These are phyloP conservation scores for Populus hybrid DNA, from an alignment of 441 rosid species.

Conservation along the genomic window DNA sequence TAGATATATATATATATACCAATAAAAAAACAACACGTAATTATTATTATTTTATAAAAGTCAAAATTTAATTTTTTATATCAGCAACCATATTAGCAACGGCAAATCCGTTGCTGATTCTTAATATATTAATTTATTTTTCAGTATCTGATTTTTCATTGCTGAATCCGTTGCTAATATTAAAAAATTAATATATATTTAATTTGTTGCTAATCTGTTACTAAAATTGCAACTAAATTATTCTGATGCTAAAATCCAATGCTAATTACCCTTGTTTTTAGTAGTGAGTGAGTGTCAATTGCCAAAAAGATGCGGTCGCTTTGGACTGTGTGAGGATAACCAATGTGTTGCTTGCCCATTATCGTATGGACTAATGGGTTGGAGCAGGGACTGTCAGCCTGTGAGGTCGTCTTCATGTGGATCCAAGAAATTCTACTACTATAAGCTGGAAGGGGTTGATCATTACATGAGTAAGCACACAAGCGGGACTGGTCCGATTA, in stretches of 20 bases:
- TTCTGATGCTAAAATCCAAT: too few relatives aligned
- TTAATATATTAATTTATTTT: too few relatives aligned
- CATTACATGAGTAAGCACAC: constrained; percentile 51
- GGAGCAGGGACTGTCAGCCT: constrained; percentile 20
- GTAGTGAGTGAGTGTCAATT: constrained; percentile 37
- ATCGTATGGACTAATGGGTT: constrained; percentile 19
- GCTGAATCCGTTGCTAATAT: too few relatives aligned
- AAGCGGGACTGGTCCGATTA: constrained; percentile 33
- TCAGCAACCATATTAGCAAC: too few relatives aligned
- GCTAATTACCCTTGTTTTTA: too few relatives aligned
- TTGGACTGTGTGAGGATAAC: constrained; percentile 22
- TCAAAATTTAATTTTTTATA: too few relatives aligned
- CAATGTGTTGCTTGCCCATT: constrained; percentile 29
- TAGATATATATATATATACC: too few relatives aligned
- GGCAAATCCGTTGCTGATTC: too few relatives aligned
- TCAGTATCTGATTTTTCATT: fast-evolving
- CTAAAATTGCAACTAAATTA: too few relatives aligned
- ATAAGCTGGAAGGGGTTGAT: constrained; percentile 55
- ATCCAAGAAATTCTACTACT: constrained; percentile 31
- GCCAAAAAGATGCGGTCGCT: constrained; percentile 22
- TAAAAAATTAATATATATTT: too few relatives aligned
- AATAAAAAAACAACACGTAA: too few relatives aligned
- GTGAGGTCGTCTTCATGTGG: not conserved
- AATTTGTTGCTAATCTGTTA: fast-evolving
- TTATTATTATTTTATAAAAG: too few relatives aligned